Percentiles rank a stretch among this genome's conserved stretches.
Evolutionary conservation across 306 rosid genomes (phyloP).

Genomic region (Psophocarpus tetragonolobus): DNA sequence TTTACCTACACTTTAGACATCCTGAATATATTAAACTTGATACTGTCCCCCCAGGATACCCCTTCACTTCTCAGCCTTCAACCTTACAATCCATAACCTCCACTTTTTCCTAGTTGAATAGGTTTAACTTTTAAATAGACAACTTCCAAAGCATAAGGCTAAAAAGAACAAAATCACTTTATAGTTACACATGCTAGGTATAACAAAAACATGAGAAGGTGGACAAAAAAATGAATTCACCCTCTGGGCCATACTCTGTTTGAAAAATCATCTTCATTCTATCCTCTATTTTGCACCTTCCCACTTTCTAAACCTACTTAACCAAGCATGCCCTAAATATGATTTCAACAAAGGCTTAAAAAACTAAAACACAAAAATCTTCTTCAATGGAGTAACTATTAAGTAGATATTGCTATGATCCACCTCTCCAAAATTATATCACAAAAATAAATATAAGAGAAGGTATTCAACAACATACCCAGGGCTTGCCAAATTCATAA

Average conservation of each 20-base stretch:
- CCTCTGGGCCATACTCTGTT: neutral
- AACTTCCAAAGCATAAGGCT: constrained; percentile 12
- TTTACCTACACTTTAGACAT: constrained; percentile 2
- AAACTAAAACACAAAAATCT: neutral
- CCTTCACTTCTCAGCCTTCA: constrained; percentile 26
- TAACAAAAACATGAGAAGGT: constrained; percentile 21
- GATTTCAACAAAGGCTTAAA: neutral
- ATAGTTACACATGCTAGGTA: constrained; percentile 6
- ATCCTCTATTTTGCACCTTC: constrained; percentile 3
- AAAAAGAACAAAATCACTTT: constrained; percentile 22
- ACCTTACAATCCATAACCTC: constrained; percentile 19
- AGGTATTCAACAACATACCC: constrained; percentile 67
- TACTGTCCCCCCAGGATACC: constrained; percentile 6
- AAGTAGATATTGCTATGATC: neutral
- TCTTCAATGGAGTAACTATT: too few species aligned
- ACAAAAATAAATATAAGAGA: constrained; percentile 8
- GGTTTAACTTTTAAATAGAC: constrained; percentile 24
- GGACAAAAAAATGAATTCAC: neutral
- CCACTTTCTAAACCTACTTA: constrained; percentile 14
- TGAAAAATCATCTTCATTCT: constrained; percentile 5
- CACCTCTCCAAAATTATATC: neutral
- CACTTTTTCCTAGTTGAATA: constrained; percentile 8
- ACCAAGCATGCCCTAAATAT: constrained; percentile 5
- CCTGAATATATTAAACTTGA: constrained; percentile 24
- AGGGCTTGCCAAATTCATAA: constrained; percentile 89